phyloP scores from a whole-genome alignment of 1,284 basidiomycete species.

The Marasmius fiardii region DNA sequence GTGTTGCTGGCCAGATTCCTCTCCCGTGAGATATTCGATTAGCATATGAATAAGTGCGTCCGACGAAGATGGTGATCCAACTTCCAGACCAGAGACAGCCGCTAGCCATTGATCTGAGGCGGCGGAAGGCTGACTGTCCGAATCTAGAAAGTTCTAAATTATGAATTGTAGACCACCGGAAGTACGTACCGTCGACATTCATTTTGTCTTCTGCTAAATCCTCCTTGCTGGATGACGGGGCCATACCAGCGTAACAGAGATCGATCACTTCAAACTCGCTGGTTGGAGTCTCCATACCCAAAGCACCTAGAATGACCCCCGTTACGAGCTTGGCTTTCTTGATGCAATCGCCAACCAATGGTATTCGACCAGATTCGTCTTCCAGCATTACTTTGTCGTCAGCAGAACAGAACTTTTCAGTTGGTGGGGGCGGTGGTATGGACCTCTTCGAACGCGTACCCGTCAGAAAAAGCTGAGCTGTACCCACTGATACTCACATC shows the following conservation, averaged over 20 bases:
- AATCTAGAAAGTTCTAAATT: constrained; percentile 4
- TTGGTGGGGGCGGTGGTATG: constrained; percentile 79
- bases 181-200: constrained; percentile 44
- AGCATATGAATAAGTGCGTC: constrained; percentile 81
- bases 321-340: constrained; percentile 69
- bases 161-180: constrained; percentile 10
- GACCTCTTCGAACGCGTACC: constrained; percentile 61
- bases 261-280: constrained; percentile 98
- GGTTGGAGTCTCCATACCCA: constrained; percentile 85
- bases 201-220: constrained; percentile 35
- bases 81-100: constrained; percentile 77
- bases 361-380: constrained; percentile 92
- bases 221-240: constrained; percentile 49
- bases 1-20: constrained; percentile 70
- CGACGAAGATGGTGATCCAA: constrained; percentile 56
- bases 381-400: constrained; percentile 89
- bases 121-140: constrained; percentile 6
- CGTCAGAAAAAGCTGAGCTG: constrained; percentile 2
- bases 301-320: constrained; percentile 85
- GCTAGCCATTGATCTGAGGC: constrained; percentile 75
- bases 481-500: constrained; percentile 60
- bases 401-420: constrained; percentile 71
- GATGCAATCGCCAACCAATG: constrained; percentile 75
- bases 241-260: constrained; percentile 80
- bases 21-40: constrained; percentile 85